A percentile compares a stretch with the other conserved stretches of the same genome.
phyloP scores from a whole-genome alignment of 495 filamentous ascomycete genomes.

The Entonaema liquescens region DNA sequence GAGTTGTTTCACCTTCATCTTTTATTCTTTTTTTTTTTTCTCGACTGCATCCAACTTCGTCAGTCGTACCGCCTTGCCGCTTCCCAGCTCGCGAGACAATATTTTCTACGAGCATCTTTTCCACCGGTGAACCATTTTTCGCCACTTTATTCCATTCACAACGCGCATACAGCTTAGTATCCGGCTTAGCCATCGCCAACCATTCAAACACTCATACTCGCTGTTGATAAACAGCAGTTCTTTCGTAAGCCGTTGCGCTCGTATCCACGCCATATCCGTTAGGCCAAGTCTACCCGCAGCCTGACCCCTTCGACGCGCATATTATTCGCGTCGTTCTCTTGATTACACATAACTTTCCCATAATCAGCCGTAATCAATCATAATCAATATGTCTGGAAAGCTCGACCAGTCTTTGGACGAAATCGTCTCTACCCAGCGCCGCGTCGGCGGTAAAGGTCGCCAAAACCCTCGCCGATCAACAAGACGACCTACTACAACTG shows the following conservation, averaged over 20 bases:
- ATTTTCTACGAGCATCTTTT: conserved; percentile 9
- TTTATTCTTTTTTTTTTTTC: conserved; percentile 32
- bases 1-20: not conserved
- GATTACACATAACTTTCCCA: conserved; percentile 23
- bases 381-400: conserved; percentile 82
- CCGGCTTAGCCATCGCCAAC: not conserved
- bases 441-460: conserved; percentile 62
- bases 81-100: conserved; percentile 18
- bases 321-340: conserved; percentile 22
- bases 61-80: conserved; percentile 42
- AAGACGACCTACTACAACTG: conserved; percentile 61
- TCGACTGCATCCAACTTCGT: conserved; percentile 57
- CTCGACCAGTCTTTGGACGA: conserved; percentile 95
- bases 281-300: conserved; percentile 16
- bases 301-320: conserved; percentile 31
- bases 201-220: conserved; percentile 5
- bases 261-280: conserved; percentile 18
- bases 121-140: conserved; percentile 3
- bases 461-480: conserved; percentile 59
- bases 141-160: not conserved
- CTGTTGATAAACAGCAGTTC: conserved; percentile 8
- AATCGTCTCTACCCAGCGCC: conserved; percentile 81
- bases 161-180: conserved; percentile 6
- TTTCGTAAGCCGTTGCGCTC: conserved; percentile 14
- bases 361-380: conserved; percentile 30